These are phyloP conservation scores for Saccharomyces mikatae DNA, from an alignment of 805 yeast genomes.

Conservation along the genomic window DNA sequence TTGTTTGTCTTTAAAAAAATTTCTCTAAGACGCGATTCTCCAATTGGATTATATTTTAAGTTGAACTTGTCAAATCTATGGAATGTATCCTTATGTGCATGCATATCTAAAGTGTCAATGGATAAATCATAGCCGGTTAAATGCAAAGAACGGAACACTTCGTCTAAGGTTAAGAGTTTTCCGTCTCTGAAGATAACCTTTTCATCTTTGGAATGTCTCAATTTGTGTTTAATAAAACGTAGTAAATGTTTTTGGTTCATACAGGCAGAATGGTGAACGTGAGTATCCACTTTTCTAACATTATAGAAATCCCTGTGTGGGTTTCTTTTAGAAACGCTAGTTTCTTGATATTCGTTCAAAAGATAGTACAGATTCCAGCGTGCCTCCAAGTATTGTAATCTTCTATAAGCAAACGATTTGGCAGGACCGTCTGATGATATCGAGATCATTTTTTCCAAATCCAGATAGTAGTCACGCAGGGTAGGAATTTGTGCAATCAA, in stretches of 20 bases:
- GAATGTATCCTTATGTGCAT: conserved; percentile 96
- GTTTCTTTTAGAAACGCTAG: conserved; percentile 78
- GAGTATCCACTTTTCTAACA: conserved; percentile 53
- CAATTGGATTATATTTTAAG: conserved; percentile 93
- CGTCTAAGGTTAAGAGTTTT: conserved; percentile 70
- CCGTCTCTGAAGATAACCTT: conserved; percentile 92
- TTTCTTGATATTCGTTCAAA: conserved; percentile 88
- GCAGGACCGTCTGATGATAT: conserved; percentile 92
- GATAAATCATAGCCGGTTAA: conserved; percentile 91
- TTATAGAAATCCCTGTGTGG: conserved; percentile 77
- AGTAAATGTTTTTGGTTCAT: conserved; percentile 97
- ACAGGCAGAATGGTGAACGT: conserved; percentile 97
- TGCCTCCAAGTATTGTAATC: conserved; percentile 90
- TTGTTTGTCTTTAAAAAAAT: conserved; percentile 94
- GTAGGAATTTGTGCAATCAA: conserved; percentile 62
- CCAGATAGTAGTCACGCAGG: conserved; percentile 76
- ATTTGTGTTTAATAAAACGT: conserved; percentile 89
- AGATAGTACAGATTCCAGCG: conserved; percentile 89
- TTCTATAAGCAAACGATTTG: conserved; percentile 89
- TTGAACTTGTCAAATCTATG: conserved; percentile 97
- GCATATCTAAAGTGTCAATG: conserved; percentile 97
- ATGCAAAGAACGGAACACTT: conserved; percentile 85
- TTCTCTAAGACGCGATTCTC: conserved; percentile 94
- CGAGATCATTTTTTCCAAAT: conserved; percentile 62
- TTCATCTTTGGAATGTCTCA: conserved; percentile 79